Evolutionary conservation across 257 asterid species (phyloP), one percentile per base, ranked within the genome.

Genomic region (Solanum stenotomum): DNA sequence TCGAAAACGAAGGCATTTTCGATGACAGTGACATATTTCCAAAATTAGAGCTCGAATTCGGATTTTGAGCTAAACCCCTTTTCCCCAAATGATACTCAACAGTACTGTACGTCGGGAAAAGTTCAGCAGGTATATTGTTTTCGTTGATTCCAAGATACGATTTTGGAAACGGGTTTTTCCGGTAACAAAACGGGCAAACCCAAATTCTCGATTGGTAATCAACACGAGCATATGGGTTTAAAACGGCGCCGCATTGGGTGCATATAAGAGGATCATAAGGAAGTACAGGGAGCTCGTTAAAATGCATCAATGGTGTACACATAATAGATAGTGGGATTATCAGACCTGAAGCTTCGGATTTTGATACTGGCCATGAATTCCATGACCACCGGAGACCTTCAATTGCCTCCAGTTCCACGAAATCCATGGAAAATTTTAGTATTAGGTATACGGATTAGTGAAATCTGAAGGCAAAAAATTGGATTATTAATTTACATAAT

Each of bases 361-460:
- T 93, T 49, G 96, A 77, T 16, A 89, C 90, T 29, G 99, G 98
- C 99, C 99, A 97, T 9, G 99, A 93, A 65, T 96, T 96, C 99
- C 99, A 97, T 34, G 99, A 91, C 99, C 99, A 97, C 4, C 99
- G 95, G 89, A 97, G 93, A 23, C 99, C 98, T 94, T 97, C 99
- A 87, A 92, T 96, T 37, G 94, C 98, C 91, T 97, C 99, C 91
- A 97, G 89, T 92, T 97, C 98, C 44, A 90, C 87, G 93, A 95
- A 97, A 95, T 97, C 99, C 99, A 97, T 96, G 14, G 92, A 10
- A 40, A 67, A 65, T 27, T 84, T 56, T 13, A 83, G 74, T 34
- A 77, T 20, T 68, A 59, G 10, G 49, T 40, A 71, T 70, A 88
- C 75, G 72, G 68, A 63, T 90, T 88, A 75, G 38, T 63, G 71